Evolutionary conservation across 75 land plant genomes (phyloP).

Genomic region (Picea glauca): DNA sequence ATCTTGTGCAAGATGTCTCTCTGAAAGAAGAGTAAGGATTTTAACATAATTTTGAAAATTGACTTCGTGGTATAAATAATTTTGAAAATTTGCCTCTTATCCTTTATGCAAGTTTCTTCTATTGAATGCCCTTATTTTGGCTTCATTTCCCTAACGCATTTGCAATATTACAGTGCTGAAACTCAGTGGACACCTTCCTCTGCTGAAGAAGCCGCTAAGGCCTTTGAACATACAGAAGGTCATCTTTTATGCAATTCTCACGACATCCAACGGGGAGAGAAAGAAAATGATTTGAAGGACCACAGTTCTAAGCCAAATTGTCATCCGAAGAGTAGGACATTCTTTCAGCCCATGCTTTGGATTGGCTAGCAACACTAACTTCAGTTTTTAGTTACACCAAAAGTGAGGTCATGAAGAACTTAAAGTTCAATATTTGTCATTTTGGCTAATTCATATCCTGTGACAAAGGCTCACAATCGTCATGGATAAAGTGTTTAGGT

Average conservation of each 20-base stretch:
- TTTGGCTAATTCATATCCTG: neutral
- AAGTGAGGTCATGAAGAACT: neutral
- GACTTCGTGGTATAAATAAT: neutral
- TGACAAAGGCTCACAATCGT: neutral
- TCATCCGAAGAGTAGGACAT: conserved; percentile 2
- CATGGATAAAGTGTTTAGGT: neutral
- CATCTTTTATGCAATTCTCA: neutral
- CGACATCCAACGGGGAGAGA: neutral
- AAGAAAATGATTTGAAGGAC: neutral
- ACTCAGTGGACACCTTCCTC: conserved; percentile 11
- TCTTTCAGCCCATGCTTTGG: neutral
- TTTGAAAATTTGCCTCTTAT: neutral
- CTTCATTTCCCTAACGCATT: neutral
- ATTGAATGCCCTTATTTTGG: neutral
- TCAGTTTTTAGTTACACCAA: neutral
- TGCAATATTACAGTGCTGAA: conserved; percentile 2
- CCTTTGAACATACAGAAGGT: neutral
- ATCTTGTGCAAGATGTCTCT: neutral
- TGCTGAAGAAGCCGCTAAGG: neutral
- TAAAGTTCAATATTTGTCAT: neutral
- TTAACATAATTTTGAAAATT: neutral
- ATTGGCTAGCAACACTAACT: neutral
- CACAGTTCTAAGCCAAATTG: neutral
- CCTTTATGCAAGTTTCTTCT: neutral
- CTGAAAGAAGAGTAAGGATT: neutral